These are phyloP conservation scores for Colletotrichum neosansevieriae DNA, from an alignment of 2,329 filamentous ascomycete species.

Conservation along the genomic window DNA sequence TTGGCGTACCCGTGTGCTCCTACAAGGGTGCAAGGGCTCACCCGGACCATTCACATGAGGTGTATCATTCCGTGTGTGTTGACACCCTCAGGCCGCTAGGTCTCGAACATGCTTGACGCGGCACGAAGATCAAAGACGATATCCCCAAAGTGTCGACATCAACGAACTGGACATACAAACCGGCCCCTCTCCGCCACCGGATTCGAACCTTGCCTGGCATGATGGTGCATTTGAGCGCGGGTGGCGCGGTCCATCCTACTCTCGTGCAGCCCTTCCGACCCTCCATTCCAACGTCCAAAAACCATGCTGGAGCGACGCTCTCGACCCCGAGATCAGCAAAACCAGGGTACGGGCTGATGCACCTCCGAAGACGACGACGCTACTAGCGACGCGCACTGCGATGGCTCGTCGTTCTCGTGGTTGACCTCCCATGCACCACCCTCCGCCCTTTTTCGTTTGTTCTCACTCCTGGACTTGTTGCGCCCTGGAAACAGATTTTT, in stretches of 20 bases:
- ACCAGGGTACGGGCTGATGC: not conserved
- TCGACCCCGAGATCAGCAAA: constrained; percentile 28
- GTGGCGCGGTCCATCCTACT: constrained; percentile 34
- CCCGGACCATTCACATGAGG: constrained; percentile 36
- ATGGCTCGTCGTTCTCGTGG: constrained; percentile 9
- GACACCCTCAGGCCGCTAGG: not conserved
- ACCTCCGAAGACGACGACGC: not conserved
- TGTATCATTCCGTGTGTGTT: not conserved
- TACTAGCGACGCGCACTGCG: constrained; percentile 7
- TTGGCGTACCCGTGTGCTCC: constrained; percentile 36
- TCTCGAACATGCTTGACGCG: not conserved
- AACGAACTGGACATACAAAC: not conserved
- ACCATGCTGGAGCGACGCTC: not conserved
- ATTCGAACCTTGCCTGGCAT: not conserved
- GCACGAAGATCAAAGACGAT: not conserved
- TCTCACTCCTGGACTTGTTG: constrained; percentile 18
- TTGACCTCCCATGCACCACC: not conserved
- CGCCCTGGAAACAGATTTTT: not conserved
- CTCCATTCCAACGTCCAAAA: constrained; percentile 16
- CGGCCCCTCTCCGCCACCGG: constrained; percentile 7
- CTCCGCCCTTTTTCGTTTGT: not conserved
- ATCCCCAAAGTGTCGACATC: not conserved
- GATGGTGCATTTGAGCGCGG: constrained; percentile 21
- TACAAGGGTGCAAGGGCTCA: constrained; percentile 33
- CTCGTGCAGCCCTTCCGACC: constrained; percentile 27